Evolutionary conservation across 2,329 filamentous ascomycete genomes (phyloP).

Genomic region (Leptosphaerulina australis): DNA sequence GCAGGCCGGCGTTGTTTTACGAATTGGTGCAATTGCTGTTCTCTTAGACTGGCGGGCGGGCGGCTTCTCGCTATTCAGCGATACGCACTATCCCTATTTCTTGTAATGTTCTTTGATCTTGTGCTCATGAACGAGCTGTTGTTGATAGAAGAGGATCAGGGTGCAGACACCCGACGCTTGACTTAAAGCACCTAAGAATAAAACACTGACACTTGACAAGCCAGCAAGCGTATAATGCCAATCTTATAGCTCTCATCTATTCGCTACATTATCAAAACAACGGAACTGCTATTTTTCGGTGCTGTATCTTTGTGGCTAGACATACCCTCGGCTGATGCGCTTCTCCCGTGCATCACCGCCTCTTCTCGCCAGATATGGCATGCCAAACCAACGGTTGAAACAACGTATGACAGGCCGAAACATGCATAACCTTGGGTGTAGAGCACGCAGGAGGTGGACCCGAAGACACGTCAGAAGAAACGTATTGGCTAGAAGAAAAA

Average conservation of each 20-base stretch:
- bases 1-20: conserved; percentile 9
- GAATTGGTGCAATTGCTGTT: conserved; percentile 4
- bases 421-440: conserved; percentile 5
- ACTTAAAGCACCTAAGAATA: conserved; percentile 7
- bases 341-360: conserved; percentile 7
- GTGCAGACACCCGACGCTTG: conserved; percentile 6
- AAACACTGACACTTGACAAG: conserved; percentile 10
- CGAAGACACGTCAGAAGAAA: conserved; percentile 7
- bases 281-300: conserved; percentile 1
- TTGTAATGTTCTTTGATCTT: conserved; percentile 24
- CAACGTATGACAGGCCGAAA: conserved; percentile 14
- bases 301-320: neutral
- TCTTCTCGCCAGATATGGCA: conserved; percentile 8
- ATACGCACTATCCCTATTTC: conserved; percentile 10
- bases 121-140: conserved; percentile 9
- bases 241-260: conserved; percentile 9
- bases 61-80: conserved; percentile 2
- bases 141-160: conserved; percentile 10
- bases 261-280: conserved; percentile 6
- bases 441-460: neutral
- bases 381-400: conserved; percentile 16
- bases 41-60: conserved; percentile 15
- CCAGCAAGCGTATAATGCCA: conserved; percentile 11
- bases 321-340: conserved; percentile 4
- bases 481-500: conserved; percentile 4